Percentiles rank a stretch among this genome's conserved stretches.
These are phyloP conservation scores for Globisporangium iwayamae DNA, from an alignment of 352 stramenopile species.

Conservation along the genomic window DNA sequence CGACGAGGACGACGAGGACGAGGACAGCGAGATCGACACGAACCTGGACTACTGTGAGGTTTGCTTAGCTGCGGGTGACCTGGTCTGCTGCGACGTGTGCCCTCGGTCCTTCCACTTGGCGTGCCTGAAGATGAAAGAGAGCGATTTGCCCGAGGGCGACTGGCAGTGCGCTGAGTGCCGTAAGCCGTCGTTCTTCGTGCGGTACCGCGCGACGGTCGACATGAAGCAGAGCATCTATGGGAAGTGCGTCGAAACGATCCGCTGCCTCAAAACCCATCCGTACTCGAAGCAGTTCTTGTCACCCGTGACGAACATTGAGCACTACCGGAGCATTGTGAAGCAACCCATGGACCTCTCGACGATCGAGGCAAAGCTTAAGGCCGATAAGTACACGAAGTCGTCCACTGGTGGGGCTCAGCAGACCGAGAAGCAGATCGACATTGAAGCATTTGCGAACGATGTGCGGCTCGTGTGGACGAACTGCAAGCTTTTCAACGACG, in stretches of 20 bases:
- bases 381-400: slow-evolving; percentile 45
- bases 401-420: slow-evolving; percentile 9
- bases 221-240: slow-evolving; percentile 45
- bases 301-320: slow-evolving; percentile 68
- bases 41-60: slow-evolving; percentile 86
- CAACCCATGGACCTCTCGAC: slow-evolving; percentile 80
- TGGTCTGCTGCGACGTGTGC: slow-evolving; percentile 91
- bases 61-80: slow-evolving; percentile 76
- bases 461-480: slow-evolving; percentile 82
- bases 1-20: slow-evolving; percentile 20
- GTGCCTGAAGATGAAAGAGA: slow-evolving; percentile 74
- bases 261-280: slow-evolving; percentile 68
- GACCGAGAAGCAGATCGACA: slow-evolving; percentile 39
- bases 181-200: slow-evolving; percentile 66
- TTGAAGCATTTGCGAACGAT: slow-evolving; percentile 60
- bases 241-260: slow-evolving; percentile 70
- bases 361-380: slow-evolving; percentile 61
- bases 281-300: slow-evolving; percentile 77
- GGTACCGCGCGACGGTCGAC: slow-evolving; percentile 41
- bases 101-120: slow-evolving; percentile 89
- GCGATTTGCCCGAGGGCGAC: slow-evolving; percentile 71
- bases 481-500: slow-evolving; percentile 84
- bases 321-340: slow-evolving; percentile 76
- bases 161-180: slow-evolving; percentile 79
- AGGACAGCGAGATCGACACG: slow-evolving; percentile 64